These are phyloP conservation scores for Hevea brasiliensis DNA, from an alignment of 345 rosid species.

Conservation along the genomic window DNA sequence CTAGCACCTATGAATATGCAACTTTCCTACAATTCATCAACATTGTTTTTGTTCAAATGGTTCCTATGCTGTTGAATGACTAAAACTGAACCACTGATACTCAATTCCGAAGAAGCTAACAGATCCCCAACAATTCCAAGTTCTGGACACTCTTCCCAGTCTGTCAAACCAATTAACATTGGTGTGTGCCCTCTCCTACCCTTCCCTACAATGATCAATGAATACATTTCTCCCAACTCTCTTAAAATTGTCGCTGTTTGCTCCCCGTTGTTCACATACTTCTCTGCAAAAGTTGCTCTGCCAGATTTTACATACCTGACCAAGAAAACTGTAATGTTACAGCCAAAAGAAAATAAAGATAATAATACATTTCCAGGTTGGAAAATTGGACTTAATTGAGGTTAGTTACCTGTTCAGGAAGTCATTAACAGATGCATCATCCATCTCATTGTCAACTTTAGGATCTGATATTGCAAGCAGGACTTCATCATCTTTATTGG, in stretches of 20 bases:
- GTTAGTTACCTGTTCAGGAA: conserved; percentile 52
- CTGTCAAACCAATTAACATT: conserved; percentile 59
- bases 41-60: too few species aligned
- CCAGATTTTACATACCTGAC: conserved; percentile 59
- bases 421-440: conserved; percentile 43
- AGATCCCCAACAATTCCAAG: too few species aligned
- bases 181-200: conserved; percentile 43
- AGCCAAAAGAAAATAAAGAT: background rate
- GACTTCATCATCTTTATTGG: conserved; percentile 33
- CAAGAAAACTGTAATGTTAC: background rate
- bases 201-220: conserved; percentile 68
- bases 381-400: too few species aligned
- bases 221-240: conserved; percentile 54
- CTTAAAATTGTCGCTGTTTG: conserved; percentile 47
- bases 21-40: too few species aligned
- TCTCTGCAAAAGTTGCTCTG: conserved; percentile 55
- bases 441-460: conserved; percentile 44
- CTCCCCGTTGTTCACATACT: conserved; percentile 38
- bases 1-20: too few species aligned
- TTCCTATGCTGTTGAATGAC: too few species aligned
- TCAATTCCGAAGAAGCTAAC: too few species aligned
- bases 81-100: too few species aligned
- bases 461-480: conserved; percentile 46
- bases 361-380: background rate
- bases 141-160: conserved; percentile 56